These are phyloP conservation scores for Stephanodiscus triporus DNA, from an alignment of 108 stramenopile species.

Conservation along the genomic window DNA sequence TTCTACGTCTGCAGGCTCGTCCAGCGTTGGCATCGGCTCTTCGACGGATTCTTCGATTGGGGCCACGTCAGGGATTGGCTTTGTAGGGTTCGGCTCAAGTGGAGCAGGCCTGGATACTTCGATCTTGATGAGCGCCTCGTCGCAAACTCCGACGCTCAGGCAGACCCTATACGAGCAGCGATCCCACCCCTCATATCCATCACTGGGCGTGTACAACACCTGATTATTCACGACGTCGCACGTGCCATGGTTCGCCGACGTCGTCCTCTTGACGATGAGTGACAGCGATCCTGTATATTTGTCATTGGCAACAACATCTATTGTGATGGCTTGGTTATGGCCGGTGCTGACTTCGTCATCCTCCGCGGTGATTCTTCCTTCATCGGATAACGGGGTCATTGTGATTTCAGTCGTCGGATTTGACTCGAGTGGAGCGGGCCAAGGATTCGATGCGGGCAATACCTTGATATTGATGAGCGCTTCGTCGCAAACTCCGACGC, in stretches of 20 bases:
- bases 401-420: background rate
- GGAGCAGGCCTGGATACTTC: constrained; percentile 18
- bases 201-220: constrained; percentile 33
- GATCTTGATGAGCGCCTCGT: constrained; percentile 37
- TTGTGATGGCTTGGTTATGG: constrained; percentile 19
- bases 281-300: constrained; percentile 8
- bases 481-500: constrained; percentile 31
- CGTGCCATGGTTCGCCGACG: constrained; percentile 15
- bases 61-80: constrained; percentile 5
- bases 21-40: background rate
- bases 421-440: background rate
- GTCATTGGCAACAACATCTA: constrained; percentile 38
- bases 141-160: constrained; percentile 29
- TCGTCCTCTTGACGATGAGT: constrained; percentile 11
- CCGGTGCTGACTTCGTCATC: constrained; percentile 26
- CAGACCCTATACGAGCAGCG: constrained; percentile 36
- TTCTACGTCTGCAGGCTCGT: background rate
- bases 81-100: constrained; percentile 7
- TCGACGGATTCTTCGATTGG: background rate
- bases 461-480: constrained; percentile 36
- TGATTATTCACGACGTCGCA: constrained; percentile 34
- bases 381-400: background rate
- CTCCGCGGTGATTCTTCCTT: constrained; percentile 20
- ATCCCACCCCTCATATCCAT: constrained; percentile 24
- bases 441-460: constrained; percentile 21